Conservation (phyloP, 768 basidiomycete genomes). For the Candolleomyces aberdarensis region DNA sequence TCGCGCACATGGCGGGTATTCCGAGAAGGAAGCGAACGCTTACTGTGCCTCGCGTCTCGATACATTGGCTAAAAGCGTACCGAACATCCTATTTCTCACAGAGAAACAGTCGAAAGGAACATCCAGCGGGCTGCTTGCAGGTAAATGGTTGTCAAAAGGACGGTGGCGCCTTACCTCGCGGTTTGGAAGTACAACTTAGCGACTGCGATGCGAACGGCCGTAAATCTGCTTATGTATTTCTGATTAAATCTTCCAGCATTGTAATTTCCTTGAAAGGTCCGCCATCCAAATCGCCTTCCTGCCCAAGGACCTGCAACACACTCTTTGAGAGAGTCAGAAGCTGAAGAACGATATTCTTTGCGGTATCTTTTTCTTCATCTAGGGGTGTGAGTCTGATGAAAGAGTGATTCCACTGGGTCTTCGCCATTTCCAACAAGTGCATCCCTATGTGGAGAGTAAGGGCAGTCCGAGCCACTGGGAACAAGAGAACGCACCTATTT, state of each 20-base stretch:
- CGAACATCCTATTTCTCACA: too few species aligned
- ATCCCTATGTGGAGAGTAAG: constrained; percentile 46
- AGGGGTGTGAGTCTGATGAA: neutral
- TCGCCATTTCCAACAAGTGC: constrained; percentile 73
- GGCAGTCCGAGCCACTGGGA: neutral
- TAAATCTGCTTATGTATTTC: neutral
- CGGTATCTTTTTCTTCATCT: neutral
- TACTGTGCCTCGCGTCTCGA: neutral
- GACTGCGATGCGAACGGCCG: neutral
- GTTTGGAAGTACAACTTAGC: neutral
- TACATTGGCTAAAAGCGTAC: too few species aligned
- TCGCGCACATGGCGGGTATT: constrained; percentile 3
- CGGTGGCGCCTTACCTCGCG: neutral
- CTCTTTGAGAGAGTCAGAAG: constrained; percentile 8
- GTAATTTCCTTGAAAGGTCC: constrained; percentile 57
- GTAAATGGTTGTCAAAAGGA: neutral
- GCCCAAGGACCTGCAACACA: constrained; percentile 48
- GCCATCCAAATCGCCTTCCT: constrained; percentile 55
- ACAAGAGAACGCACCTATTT: constrained; percentile 53
- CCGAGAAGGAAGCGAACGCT: neutral
- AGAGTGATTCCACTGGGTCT: constrained; percentile 66
- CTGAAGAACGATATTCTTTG: constrained; percentile 1
- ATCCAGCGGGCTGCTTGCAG: neutral
- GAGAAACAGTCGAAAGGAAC: too few species aligned
- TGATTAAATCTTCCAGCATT: constrained; percentile 37